Evolutionary conservation across 1,284 basidiomycete species (phyloP), one percentile per base, ranked within the genome.

Genomic region (Puccinia polysora): DNA sequence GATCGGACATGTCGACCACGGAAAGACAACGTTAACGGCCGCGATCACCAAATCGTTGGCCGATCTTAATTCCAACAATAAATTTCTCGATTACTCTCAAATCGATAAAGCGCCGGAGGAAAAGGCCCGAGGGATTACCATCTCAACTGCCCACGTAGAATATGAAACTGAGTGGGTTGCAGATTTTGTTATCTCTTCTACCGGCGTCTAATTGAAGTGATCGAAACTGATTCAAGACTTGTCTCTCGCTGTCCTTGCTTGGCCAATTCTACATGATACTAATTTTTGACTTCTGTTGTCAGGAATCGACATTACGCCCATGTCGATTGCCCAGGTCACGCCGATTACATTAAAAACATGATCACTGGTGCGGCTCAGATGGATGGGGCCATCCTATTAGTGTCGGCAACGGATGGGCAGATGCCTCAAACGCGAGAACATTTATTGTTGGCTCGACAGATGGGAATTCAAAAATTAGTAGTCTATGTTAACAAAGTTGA

Each of bases 51-150:
- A 93, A 81, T 89, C 94, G 74, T 86, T 98, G 71, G 83, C 95
- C 47, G 85, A 88, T 76, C 80, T 81, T 74, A 88, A 89, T 76
- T 90, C 88, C 68, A 81, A 81, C 69, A 94, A 92, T 76, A 92
- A 89, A 81, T 98, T 99, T 82, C 90, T 96, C 76, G 95, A 95
- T 85, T 99, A 99, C 83, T 86, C 86, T 69, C 88, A 93, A 82
- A 99, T 99, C 79, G 96, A 99, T 88, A 97, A 93, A 84, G 96
- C 96, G n/a, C 96, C 96, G 10, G 96, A 99, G 82, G 96, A 99
- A 84, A 96, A 94, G 83, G 95, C 95, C 73, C 91, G 96, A 82
- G 96, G 96, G 84, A 98, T 99, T 82, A 99, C 96, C 76, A 99
- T 99, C 80, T 82, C 83, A 70, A 85, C 84, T 49, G 84, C 84